Base-by-base conservation (phyloP, 768 basidiomycete genomes). In the Chalciporus piperatus region DNA sequence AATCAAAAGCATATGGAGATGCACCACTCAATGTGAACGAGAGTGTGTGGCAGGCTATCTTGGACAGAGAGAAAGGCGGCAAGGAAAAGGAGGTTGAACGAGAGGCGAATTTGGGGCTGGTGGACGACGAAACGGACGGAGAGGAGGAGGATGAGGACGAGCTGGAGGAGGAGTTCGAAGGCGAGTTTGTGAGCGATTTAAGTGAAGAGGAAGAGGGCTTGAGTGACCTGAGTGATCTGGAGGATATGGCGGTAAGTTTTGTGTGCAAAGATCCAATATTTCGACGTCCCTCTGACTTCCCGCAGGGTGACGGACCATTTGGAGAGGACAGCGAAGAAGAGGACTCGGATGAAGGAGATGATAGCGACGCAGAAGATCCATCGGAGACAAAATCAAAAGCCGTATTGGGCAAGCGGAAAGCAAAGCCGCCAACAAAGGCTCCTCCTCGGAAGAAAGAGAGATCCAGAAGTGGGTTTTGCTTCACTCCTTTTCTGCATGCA, bases 1-100 rank as follows among this genome's bases (percentile, higher is more conserved):
- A 95, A 74, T 87, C 87, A 47, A 97, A 97, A 70, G 95, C 96
- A 16, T 98, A 99, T 65, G 96, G 97, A 39, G 96, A 98, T 63
- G 89, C 90, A 30, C 97, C 97, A 12, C 80, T 99, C 40, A 98
- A 99, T 69, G 95, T 99, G 51, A 98, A 99, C 70, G 97, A 99
- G 72, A 85, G 77, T 38, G 94, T 98, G 9, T 98, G 97, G 97
- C 83, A 85, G 57, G 85, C 90, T 3, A 87, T 99, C 47, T 74
- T 98, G 38, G 92, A 97, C 63, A 78, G 84, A 42, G 93, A 97
- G 60, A 80, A 82, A 59, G 73, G 72, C 30, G 75, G 53, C 8
- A 70, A 71, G 22, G 74, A 73, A 47, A 71, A 70, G 51, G 75
- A 77, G 51, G 43, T 77, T 41, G 78, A 80, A 57, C 70, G 12